phyloP scores from a whole-genome alignment of 2,329 filamentous ascomycete genomes.

The Sporothrix euskadiensis region DNA sequence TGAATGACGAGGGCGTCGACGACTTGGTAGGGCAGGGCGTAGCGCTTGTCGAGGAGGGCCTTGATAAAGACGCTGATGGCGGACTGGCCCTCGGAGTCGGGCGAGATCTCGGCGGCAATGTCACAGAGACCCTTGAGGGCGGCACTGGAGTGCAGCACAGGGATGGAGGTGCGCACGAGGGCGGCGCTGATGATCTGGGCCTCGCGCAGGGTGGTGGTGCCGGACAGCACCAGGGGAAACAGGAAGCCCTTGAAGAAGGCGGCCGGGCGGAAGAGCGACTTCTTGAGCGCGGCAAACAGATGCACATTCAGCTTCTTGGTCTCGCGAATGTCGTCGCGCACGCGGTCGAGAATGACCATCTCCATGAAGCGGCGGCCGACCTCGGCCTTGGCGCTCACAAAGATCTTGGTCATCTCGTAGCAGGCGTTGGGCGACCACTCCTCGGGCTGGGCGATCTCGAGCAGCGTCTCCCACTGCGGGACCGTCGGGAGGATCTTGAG shows the following conservation, averaged over 20 bases:
- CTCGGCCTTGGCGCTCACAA: constrained; percentile 78
- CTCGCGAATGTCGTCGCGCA: constrained; percentile 93
- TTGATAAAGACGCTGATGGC: constrained; percentile 96
- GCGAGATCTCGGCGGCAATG: constrained; percentile 87
- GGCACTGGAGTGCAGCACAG: constrained; percentile 87
- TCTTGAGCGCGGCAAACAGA: constrained; percentile 90
- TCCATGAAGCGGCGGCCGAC: constrained; percentile 84
- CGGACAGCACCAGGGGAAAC: constrained; percentile 81
- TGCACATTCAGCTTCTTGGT: constrained; percentile 95
- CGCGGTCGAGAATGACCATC: constrained; percentile 80
- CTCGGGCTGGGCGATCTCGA: constrained; percentile 55
- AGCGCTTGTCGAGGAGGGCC: constrained; percentile 91
- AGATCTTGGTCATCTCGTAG: constrained; percentile 89
- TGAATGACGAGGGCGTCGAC: constrained; percentile 95
- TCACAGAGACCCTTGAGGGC: constrained; percentile 91
- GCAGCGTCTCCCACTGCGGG: constrained; percentile 68
- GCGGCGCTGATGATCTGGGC: constrained; percentile 89
- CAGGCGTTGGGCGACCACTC: constrained; percentile 71
- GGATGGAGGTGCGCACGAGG: constrained; percentile 79
- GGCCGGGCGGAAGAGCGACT: constrained; percentile 87
- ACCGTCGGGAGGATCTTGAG: constrained; percentile 96
- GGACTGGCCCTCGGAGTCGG: constrained; percentile 80
- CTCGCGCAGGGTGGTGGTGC: constrained; percentile 88
- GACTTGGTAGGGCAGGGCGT: constrained; percentile 91
- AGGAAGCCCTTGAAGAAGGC: constrained; percentile 95